phyloP scores from a whole-genome alignment of 345 rosid species.

The Sonneratia alba region DNA sequence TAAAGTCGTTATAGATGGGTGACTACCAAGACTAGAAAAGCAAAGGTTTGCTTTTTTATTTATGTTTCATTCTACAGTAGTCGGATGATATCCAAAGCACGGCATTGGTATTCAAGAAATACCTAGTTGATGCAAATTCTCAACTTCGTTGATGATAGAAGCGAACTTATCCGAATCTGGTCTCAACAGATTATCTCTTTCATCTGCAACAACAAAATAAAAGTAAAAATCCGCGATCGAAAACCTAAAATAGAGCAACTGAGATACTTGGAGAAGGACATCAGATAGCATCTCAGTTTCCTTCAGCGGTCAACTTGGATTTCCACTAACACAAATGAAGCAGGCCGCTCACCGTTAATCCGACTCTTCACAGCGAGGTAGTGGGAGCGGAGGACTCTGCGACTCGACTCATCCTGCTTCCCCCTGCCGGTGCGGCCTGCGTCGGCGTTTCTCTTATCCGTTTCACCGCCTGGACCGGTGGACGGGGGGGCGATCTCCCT shows the following conservation, averaged over 20 bases:
- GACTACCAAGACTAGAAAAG: background rate
- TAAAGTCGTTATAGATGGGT: background rate
- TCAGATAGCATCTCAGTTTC: background rate
- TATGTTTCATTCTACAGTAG: background rate
- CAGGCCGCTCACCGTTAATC: constrained; percentile 36
- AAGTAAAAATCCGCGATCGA: background rate
- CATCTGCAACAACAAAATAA: constrained; percentile 30
- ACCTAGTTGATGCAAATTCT: constrained; percentile 59
- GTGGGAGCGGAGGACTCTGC: constrained; percentile 64
- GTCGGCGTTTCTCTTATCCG: background rate
- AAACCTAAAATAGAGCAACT: no score
- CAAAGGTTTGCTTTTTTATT: background rate
- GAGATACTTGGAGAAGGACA: background rate
- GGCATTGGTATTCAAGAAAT: background rate
- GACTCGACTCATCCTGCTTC: constrained; percentile 21
- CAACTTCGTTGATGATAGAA: constrained; percentile 49
- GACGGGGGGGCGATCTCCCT: constrained; percentile 1
- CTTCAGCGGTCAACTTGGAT: background rate
- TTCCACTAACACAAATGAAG: background rate
- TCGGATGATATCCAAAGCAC: background rate
- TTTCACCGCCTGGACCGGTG: constrained; percentile 4
- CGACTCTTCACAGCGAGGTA: constrained; percentile 44
- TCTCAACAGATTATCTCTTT: constrained; percentile 53
- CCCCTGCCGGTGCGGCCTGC: background rate
- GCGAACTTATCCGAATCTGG: constrained; percentile 54